Base-by-base conservation (phyloP, 768 basidiomycete species). In the Trametes elegans region DNA sequence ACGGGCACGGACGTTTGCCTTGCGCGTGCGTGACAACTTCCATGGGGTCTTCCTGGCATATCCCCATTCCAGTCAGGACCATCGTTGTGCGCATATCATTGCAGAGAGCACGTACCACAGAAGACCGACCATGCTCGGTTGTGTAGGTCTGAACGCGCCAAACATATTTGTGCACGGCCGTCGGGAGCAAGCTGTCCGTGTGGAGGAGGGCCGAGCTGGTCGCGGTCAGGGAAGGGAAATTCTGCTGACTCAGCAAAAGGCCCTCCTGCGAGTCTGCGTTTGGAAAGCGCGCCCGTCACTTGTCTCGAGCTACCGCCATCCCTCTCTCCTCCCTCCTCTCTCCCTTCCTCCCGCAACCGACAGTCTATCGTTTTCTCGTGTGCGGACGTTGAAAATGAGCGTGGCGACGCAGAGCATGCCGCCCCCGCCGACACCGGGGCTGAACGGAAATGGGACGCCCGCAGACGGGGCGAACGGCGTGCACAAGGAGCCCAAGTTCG, bases 41-140 rank as follows among this genome's bases (percentile, higher is more conserved):
- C 92, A 98, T 46, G 96, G 95, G 14, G 80, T 84, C 76, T 98
- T 98, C 95, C 95, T 98, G 66, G 3, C n/a, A n/a, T 13, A 46
- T 19, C 19, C 35, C 13, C 36, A 21, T 1, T 2, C 7, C 1
- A 3, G 23, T 34, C 9, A 46, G 45, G 7, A n/a, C 3, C 19
- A 34, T 7, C 5, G 1, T 18, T 24, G 21, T 32, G 16, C 6
- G 1, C 2, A 18, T 44, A 8, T 10, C 31, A 19, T n/a, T n/a
- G 7, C n/a, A 57, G 24, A 31, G 3, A 14, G 40, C 27, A 67
- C 78, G 49, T 59, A 93, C 95, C 95, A 97, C 54, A 97, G 78
- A 44, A 98, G 83, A 71, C 95, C 95, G 35, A 85, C 79, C 31
- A 78, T 75, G 60, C 78, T 81, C 60, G 84, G 79, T 64, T 79